phyloP scores from a whole-genome alignment of 495 filamentous ascomycete genomes.

The Amorphotheca resinae region DNA sequence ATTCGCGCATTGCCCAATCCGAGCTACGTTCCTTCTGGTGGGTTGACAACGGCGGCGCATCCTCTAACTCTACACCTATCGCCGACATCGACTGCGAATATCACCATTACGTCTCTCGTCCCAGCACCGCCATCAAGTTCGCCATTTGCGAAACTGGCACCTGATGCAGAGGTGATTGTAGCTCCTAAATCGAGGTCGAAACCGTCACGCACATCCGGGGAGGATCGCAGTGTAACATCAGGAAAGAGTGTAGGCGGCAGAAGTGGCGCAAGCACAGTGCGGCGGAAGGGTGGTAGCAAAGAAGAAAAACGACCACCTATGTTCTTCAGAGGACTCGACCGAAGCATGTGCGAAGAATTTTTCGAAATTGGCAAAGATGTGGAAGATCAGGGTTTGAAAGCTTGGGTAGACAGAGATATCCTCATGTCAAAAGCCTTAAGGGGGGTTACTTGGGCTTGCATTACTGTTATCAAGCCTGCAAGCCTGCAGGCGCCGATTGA shows the following conservation, averaged over 20 bases:
- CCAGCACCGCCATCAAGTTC: conserved; percentile 56
- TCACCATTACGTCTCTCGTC: conserved; percentile 65
- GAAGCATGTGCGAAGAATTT: conserved; percentile 49
- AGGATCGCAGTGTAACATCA: conserved; percentile 59
- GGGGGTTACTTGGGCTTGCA: conserved; percentile 56
- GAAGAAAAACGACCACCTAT: conserved; percentile 51
- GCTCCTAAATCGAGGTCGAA: conserved; percentile 64
- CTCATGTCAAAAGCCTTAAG: conserved; percentile 55
- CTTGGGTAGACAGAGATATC: conserved; percentile 76
- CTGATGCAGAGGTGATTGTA: conserved; percentile 92
- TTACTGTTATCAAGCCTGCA: conserved; percentile 69
- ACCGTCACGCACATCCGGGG: conserved; percentile 29
- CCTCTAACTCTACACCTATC: conserved; percentile 87
- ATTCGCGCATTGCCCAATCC: conserved; percentile 88
- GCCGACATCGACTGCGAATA: conserved; percentile 88
- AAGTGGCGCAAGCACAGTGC: conserved; percentile 56
- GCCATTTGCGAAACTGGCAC: conserved; percentile 80
- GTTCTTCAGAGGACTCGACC: conserved; percentile 68
- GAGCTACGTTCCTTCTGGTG: conserved; percentile 37
- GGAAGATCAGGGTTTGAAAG: conserved; percentile 50
- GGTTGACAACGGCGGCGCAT: conserved; percentile 40
- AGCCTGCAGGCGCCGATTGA: conserved; percentile 65
- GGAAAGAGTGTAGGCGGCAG: conserved; percentile 57
- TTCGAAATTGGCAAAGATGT: conserved; percentile 51
- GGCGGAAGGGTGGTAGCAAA: conserved; percentile 41